These are phyloP conservation scores for Umbellularia californica DNA, from an alignment of 164 flowering plant genomes.

Conservation along the genomic window DNA sequence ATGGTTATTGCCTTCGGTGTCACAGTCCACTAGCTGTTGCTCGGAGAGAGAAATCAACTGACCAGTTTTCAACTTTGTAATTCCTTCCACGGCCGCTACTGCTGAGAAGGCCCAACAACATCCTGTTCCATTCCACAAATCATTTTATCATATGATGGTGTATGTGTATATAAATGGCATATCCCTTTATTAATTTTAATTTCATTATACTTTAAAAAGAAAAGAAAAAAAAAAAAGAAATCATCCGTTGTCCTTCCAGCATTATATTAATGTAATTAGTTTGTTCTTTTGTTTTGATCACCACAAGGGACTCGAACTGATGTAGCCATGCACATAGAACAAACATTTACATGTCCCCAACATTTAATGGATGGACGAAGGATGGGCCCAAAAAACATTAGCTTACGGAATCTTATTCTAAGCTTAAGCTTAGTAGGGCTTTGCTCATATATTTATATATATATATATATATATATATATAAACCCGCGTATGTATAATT, in stretches of 20 bases:
- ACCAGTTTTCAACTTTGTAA: background rate
- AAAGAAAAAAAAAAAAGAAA: background rate
- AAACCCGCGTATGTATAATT: no score
- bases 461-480: no score
- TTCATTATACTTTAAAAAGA: background rate
- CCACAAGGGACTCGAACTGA: no score
- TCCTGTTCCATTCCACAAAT: background rate
- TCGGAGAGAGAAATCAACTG: slow-evolving; percentile 9
- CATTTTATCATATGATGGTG: background rate
- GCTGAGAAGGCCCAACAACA: slow-evolving; percentile 15
- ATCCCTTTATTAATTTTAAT: background rate
- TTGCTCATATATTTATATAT: no score
- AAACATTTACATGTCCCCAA: no score
- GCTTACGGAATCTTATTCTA: no score
- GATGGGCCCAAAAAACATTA: no score
- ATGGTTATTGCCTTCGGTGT: background rate
- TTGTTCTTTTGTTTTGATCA: no score
- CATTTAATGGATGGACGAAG: no score
- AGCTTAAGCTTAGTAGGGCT: no score
- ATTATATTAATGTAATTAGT: no score
- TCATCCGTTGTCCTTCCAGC: background rate
- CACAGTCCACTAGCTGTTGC: slow-evolving; percentile 10
- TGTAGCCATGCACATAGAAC: no score
- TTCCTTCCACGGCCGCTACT: slow-evolving; percentile 4
- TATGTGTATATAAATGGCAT: background rate